phyloP scores from a whole-genome alignment of 352 stramenopile genomes.

The Achlya hypogyna region DNA sequence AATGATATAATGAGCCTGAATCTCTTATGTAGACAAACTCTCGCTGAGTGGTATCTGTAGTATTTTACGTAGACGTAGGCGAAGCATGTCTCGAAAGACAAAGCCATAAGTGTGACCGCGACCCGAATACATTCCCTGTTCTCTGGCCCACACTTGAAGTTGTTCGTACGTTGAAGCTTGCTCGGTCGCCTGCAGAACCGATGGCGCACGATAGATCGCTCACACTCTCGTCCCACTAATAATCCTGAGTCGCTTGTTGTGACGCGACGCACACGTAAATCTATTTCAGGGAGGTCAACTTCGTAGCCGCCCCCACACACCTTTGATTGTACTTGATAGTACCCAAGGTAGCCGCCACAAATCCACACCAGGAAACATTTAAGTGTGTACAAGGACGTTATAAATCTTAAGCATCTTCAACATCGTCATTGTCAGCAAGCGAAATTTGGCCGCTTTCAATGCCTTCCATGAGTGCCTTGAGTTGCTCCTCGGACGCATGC shows the following conservation, averaged over 20 bases:
- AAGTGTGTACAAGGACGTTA: background rate
- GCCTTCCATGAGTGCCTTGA: conserved; percentile 12
- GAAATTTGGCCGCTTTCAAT: background rate
- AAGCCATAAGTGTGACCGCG: too few species aligned
- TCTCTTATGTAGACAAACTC: conserved; percentile 45
- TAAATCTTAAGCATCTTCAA: conserved; percentile 24
- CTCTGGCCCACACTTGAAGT: too few species aligned
- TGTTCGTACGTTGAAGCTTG: too few species aligned
- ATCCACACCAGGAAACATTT: background rate
- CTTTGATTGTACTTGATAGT: too few species aligned
- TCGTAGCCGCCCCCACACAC: too few species aligned
- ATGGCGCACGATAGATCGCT: too few species aligned
- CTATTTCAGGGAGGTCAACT: too few species aligned
- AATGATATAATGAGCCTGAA: conserved; percentile 82
- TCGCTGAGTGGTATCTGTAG: conserved; percentile 38
- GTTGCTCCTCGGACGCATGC: conserved; percentile 25
- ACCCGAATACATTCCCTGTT: too few species aligned
- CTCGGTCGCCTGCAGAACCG: too few species aligned
- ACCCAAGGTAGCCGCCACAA: background rate
- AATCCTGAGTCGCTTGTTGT: too few species aligned
- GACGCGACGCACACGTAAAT: too few species aligned
- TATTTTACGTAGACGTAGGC: background rate
- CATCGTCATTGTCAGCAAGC: background rate
- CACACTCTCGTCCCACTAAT: too few species aligned
- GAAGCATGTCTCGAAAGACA: background rate